phyloP scores from a whole-genome alignment of 2,329 filamentous ascomycete species.

The Trichoderma simmonsii region DNA sequence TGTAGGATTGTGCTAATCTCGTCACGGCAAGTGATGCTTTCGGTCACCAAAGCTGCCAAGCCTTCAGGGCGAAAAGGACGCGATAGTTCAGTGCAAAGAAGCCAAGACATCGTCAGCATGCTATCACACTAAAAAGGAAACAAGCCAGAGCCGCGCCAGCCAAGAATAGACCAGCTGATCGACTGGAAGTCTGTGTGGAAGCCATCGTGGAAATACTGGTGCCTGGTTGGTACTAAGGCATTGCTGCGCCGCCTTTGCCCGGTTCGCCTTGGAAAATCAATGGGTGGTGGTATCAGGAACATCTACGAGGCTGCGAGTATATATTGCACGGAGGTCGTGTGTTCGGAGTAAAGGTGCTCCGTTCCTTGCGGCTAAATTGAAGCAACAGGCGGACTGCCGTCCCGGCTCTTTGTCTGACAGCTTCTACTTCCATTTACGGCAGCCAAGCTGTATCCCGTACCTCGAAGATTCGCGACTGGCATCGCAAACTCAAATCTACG shows the following conservation, averaged over 20 bases:
- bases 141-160: not conserved
- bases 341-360: conserved; percentile 7
- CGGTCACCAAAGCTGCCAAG: not conserved
- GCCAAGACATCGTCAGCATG: not conserved
- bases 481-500: not conserved
- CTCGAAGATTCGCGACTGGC: not conserved
- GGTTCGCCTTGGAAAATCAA: not conserved
- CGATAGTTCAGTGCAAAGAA: not conserved
- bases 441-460: not conserved
- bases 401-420: not conserved
- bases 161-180: not conserved
- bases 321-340: not conserved
- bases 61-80: not conserved
- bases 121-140: not conserved
- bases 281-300: not conserved
- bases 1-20: not conserved
- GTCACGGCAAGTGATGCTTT: not conserved
- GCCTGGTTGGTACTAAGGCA: not conserved
- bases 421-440: not conserved
- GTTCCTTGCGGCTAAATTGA: not conserved
- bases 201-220: not conserved
- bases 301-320: not conserved
- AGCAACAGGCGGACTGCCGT: not conserved
- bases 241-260: not conserved
- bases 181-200: not conserved